Conservation (phyloP, 2,329 filamentous ascomycete species). For the Periconia sp. region DNA sequence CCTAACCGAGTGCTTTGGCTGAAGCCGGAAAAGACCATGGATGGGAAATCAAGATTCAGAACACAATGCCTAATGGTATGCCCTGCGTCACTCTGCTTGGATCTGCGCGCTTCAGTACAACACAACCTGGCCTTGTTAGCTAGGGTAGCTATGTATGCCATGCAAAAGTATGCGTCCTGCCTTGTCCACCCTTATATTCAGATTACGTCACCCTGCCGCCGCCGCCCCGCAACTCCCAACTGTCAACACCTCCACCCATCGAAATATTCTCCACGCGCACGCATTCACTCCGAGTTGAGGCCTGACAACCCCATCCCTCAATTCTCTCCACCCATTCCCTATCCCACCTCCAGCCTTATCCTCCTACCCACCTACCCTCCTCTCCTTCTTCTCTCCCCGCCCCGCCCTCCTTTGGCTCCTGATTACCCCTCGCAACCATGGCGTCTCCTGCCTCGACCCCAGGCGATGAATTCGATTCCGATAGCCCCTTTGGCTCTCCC, state of each 20-base stretch:
- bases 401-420: slow-evolving; percentile 6
- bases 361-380: background rate
- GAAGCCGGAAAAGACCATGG: too few species aligned
- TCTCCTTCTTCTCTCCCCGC: slow-evolving; percentile 1
- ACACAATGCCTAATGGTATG: too few species aligned
- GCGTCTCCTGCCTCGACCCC: slow-evolving; percentile 32
- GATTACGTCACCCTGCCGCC: background rate
- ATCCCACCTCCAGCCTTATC: background rate
- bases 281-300: background rate
- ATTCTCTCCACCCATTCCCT: background rate
- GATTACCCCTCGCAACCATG: slow-evolving; percentile 20
- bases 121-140: too few species aligned
- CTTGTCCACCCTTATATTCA: background rate
- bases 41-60: too few species aligned
- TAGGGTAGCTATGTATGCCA: too few species aligned
- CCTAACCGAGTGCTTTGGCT: too few species aligned
- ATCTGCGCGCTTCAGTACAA: too few species aligned
- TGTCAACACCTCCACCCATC: background rate
- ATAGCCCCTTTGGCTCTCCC: slow-evolving; percentile 33
- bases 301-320: background rate
- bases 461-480: slow-evolving; percentile 34
- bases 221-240: background rate
- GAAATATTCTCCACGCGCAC: background rate
- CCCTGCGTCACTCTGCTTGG: too few species aligned
- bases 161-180: background rate